A percentile compares a stretch with the other conserved stretches of the same genome.
phyloP scores from a whole-genome alignment of 805 yeast genomes.

The Myxozyma geophila region DNA sequence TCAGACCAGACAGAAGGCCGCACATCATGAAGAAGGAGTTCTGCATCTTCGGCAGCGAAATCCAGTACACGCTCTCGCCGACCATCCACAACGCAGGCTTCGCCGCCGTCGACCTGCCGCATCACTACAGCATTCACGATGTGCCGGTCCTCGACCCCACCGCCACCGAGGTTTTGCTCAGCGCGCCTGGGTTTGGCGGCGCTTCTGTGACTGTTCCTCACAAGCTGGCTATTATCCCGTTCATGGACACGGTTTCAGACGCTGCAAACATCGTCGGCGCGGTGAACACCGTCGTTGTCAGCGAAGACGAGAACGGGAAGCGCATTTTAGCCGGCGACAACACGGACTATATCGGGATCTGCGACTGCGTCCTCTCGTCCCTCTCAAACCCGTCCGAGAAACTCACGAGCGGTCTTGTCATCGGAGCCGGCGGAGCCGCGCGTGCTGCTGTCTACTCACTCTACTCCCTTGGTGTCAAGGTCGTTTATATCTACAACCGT shows the following conservation, averaged over 20 bases:
- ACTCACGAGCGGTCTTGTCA: conserved; percentile 78
- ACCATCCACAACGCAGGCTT: conserved; percentile 81
- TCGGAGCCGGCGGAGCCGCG: conserved; percentile 98
- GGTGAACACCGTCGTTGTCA: conserved; percentile 78
- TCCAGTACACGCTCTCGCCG: conserved; percentile 85
- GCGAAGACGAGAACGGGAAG: conserved; percentile 42
- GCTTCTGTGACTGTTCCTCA: conserved; percentile 93
- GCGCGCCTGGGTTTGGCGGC: conserved; percentile 86
- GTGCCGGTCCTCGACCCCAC: conserved; percentile 12
- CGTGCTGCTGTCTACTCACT: conserved; percentile 93
- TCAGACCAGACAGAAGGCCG: background rate
- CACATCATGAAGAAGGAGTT: conserved; percentile 41
- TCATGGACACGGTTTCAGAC: conserved; percentile 67
- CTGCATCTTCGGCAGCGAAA: conserved; percentile 37
- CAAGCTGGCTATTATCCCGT: conserved; percentile 76
- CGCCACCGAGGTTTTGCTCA: conserved; percentile 7
- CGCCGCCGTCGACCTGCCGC: conserved; percentile 74
- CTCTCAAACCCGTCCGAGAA: conserved; percentile 64
- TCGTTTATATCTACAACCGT: conserved; percentile 79
- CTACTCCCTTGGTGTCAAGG: conserved; percentile 75
- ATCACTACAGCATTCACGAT: conserved; percentile 54
- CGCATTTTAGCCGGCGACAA: conserved; percentile 65
- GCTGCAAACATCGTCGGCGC: conserved; percentile 89
- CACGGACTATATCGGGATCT: conserved; percentile 94
- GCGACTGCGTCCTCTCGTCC: conserved; percentile 57